phyloP scores from a whole-genome alignment of 169 alveolate genomes.

The Plasmodium gallinaceum region DNA sequence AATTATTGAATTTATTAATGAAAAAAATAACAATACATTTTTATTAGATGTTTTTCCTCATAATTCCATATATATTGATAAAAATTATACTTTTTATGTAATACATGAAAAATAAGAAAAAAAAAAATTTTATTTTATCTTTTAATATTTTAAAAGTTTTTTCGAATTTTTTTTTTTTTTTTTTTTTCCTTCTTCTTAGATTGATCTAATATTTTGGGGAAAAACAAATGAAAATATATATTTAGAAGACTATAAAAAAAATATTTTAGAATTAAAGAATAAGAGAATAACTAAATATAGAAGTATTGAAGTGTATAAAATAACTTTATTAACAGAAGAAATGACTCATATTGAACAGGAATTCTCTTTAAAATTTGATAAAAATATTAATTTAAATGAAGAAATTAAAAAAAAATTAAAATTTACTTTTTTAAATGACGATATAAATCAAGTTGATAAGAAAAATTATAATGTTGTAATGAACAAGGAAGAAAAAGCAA shows the following conservation, averaged over 20 bases:
- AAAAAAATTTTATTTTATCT: background rate
- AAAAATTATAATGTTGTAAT: background rate
- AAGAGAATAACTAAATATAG: conserved; percentile 6
- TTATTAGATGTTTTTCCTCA: conserved; percentile 57
- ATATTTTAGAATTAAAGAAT: background rate
- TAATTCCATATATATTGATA: conserved; percentile 22
- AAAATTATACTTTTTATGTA: conserved; percentile 33
- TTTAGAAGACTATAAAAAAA: conserved; percentile 12
- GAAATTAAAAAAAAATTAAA: conserved; percentile 14
- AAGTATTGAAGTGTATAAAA: conserved; percentile 39
- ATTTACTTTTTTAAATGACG: conserved; percentile 16
- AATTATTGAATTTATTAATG: conserved; percentile 31
- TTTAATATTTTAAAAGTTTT: background rate
- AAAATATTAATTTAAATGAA: conserved; percentile 24
- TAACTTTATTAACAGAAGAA: conserved; percentile 30
- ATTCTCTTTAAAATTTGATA: conserved; percentile 18
- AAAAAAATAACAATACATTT: conserved; percentile 6
- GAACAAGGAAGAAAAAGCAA: background rate
- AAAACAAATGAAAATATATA: background rate
- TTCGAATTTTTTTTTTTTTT: background rate
- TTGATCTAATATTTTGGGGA: conserved; percentile 61
- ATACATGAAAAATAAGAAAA: background rate
- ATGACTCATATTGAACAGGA: conserved; percentile 10
- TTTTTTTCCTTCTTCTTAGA: background rate
- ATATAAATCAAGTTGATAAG: background rate